Conservation (phyloP, 495 filamentous ascomycete genomes). For the Hypoxylon perforatum region DNA sequence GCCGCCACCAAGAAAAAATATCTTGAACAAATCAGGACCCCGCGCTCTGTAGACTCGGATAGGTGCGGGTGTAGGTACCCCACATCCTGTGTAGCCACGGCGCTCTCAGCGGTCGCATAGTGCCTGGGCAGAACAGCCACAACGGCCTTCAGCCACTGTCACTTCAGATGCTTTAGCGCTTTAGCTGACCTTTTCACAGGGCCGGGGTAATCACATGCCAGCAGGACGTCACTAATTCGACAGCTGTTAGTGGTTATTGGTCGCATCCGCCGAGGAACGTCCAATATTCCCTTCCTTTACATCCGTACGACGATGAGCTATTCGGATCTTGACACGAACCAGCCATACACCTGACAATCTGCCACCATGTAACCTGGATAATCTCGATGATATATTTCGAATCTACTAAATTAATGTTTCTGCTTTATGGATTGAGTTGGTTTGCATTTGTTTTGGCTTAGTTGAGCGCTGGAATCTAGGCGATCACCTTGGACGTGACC, state of each 20-base stretch:
- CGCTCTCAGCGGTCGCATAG: too few species aligned
- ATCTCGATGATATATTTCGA: conserved; percentile 22
- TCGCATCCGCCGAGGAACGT: conserved; percentile 45
- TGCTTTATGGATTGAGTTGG: conserved; percentile 14
- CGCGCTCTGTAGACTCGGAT: conserved; percentile 33
- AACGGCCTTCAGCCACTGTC: background rate
- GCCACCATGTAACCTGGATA: conserved; percentile 40
- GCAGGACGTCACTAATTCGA: conserved; percentile 44
- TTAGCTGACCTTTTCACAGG: background rate
- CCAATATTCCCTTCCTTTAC: conserved; percentile 6
- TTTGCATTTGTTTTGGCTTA: conserved; percentile 9
- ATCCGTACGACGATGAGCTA: conserved; percentile 9
- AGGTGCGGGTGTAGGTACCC: conserved; percentile 27
- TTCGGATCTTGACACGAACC: background rate
- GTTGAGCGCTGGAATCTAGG: conserved; percentile 20
- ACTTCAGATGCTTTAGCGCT: conserved; percentile 14
- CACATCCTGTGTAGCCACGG: conserved; percentile 1
- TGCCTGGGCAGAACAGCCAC: background rate
- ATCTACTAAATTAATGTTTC: conserved; percentile 5
- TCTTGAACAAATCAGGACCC: conserved; percentile 26
- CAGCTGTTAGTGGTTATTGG: conserved; percentile 25
- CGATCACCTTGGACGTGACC: conserved; percentile 8
- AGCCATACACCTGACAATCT: conserved; percentile 1
- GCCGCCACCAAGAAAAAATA: conserved; percentile 26
- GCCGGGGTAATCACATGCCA: conserved; percentile 46